A percentile compares a stretch with the other conserved stretches of the same genome.
phyloP scores from a whole-genome alignment of 176 grass and related monocot species.

The Tillandsia leiboldiana region DNA sequence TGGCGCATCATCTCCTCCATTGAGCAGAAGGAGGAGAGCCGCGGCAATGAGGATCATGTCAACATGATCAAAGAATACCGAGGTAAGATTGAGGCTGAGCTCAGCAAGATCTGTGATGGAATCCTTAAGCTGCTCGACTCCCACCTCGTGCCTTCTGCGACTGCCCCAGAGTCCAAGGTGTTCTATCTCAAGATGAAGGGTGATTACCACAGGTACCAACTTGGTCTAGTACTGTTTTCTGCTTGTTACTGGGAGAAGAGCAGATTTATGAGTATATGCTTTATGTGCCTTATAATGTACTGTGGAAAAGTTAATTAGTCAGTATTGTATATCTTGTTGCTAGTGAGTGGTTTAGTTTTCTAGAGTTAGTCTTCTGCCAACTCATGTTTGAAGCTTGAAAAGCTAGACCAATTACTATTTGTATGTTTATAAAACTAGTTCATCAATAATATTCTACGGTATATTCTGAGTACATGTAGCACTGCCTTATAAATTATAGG shows the following conservation, averaged over 20 bases:
- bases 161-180: constrained; percentile 42
- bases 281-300: neutral
- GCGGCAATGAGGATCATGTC: constrained; percentile 40
- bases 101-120: constrained; percentile 52
- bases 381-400: too few species aligned
- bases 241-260: neutral
- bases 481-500: neutral
- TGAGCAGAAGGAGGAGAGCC: constrained; percentile 61
- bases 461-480: too few species aligned
- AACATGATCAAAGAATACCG: constrained; percentile 41
- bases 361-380: too few species aligned
- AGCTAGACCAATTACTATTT: too few species aligned
- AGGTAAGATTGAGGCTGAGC: constrained; percentile 41
- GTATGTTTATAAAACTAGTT: too few species aligned
- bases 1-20: constrained; percentile 58
- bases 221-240: neutral
- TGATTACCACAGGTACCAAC: constrained; percentile 42
- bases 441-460: too few species aligned
- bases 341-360: neutral
- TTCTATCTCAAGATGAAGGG: constrained; percentile 63
- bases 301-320: neutral
- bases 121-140: constrained; percentile 53
- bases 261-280: too few species aligned
- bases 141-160: constrained; percentile 34
- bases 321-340: neutral